phyloP scores from a whole-genome alignment of 768 basidiomycete genomes.

The Panellus pusillus region DNA sequence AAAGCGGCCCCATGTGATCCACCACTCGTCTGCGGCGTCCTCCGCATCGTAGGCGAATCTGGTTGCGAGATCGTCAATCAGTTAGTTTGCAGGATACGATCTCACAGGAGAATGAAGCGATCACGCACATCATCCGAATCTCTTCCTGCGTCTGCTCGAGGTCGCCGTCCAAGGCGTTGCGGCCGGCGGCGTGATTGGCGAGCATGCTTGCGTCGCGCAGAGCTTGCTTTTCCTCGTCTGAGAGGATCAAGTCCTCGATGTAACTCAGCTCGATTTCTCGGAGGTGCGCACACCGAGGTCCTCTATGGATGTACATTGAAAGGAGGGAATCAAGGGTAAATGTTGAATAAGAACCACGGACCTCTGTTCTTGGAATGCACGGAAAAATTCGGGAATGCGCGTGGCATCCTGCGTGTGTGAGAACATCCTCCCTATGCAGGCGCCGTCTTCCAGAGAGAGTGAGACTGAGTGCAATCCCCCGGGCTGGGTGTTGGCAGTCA shows the following conservation, averaged over 20 bases:
- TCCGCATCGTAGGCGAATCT: too few species aligned
- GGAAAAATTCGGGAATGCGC: too few species aligned
- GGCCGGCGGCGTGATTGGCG: too few species aligned
- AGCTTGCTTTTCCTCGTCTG: constrained; percentile 4
- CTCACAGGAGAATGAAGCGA: too few species aligned
- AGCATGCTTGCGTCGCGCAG: constrained; percentile 3
- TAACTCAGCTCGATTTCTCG: neutral
- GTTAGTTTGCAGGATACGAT: too few species aligned
- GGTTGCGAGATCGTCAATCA: too few species aligned
- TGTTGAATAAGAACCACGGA: neutral
- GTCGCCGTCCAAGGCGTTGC: neutral
- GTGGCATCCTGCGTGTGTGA: too few species aligned
- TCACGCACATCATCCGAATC: constrained; percentile 3
- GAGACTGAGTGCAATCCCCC: neutral
- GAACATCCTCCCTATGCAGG: too few species aligned
- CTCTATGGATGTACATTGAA: neutral
- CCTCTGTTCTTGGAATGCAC: constrained; percentile 14
- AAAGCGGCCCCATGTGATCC: too few species aligned
- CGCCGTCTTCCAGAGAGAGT: constrained; percentile 7
- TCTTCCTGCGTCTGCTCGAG: constrained; percentile 8
- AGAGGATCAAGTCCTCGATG: neutral
- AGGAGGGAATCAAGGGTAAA: neutral
- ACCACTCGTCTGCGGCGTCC: too few species aligned
- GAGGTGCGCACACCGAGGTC: neutral
- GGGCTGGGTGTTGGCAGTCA: too few species aligned